These are phyloP conservation scores for Ustilago curta DNA, from an alignment of 1,284 basidiomycete species.

Conservation along the genomic window DNA sequence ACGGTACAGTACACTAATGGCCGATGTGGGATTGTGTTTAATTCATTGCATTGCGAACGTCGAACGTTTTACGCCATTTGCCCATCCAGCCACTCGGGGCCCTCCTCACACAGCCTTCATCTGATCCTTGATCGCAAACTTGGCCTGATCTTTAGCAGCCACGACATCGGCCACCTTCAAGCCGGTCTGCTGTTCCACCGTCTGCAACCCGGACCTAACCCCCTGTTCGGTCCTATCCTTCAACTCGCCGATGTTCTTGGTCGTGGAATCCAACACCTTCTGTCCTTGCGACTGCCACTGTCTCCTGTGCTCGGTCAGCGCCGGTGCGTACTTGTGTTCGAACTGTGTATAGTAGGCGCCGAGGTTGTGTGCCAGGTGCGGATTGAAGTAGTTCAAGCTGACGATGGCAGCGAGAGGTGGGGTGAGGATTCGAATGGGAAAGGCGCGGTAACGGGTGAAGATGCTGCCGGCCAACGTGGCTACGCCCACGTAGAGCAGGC, in stretches of 20 bases:
- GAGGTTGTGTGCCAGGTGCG: slow-evolving; percentile 61
- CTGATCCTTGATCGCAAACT: slow-evolving; percentile 38
- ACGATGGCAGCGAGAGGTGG: slow-evolving; percentile 60
- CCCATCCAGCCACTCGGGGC: no score
- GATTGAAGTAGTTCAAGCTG: slow-evolving; percentile 67
- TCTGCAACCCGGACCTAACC: slow-evolving; percentile 43
- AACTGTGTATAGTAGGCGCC: slow-evolving; percentile 56
- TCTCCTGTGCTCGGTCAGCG: slow-evolving; percentile 50
- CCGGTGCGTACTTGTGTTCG: slow-evolving; percentile 49
- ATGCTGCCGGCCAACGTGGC: slow-evolving; percentile 87
- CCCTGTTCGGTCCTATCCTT: slow-evolving; percentile 42
- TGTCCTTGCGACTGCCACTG: slow-evolving; percentile 6
- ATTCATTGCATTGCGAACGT: neutral
- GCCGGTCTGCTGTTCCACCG: slow-evolving; percentile 59
- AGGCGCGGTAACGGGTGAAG: slow-evolving; percentile 79
- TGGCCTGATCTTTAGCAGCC: slow-evolving; percentile 12
- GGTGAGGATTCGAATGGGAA: slow-evolving; percentile 66
- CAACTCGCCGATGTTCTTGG: slow-evolving; percentile 30
- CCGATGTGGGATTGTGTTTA: no score
- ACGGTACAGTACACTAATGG: no score
- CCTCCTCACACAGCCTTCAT: slow-evolving; percentile 41
- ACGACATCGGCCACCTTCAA: slow-evolving; percentile 53
- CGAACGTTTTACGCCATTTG: neutral
- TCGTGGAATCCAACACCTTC: slow-evolving; percentile 24
- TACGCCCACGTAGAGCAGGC: slow-evolving; percentile 77